Conservation (phyloP, 805 yeast genomes). For the Cephaloascus albidus region DNA sequence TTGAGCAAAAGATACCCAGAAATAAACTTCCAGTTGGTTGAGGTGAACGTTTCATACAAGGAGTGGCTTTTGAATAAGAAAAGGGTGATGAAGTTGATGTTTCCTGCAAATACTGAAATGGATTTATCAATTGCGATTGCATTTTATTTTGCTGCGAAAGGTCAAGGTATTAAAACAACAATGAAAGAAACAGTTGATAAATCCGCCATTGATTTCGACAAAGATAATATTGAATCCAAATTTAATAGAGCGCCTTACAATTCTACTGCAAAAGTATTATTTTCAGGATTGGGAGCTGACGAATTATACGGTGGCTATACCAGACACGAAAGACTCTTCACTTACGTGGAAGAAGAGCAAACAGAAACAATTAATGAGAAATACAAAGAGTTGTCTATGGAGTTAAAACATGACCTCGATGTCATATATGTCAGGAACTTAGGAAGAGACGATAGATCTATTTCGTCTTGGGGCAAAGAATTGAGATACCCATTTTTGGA, state of each 20-base stretch:
- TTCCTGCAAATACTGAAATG: slow-evolving; percentile 87
- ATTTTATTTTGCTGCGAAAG: slow-evolving; percentile 80
- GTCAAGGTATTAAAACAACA: slow-evolving; percentile 25
- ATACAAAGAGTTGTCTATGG: slow-evolving; percentile 38
- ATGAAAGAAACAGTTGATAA: slow-evolving; percentile 6
- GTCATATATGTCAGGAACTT: slow-evolving; percentile 73
- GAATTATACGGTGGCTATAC: slow-evolving; percentile 96
- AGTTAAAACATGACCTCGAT: slow-evolving; percentile 61
- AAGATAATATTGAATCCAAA: neutral
- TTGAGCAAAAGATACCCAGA: slow-evolving; percentile 34
- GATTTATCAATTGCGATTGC: slow-evolving; percentile 94
- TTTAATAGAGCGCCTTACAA: slow-evolving; percentile 16
- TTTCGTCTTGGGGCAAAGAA: slow-evolving; percentile 82
- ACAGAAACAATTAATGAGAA: slow-evolving; percentile 7
- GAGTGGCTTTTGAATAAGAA: slow-evolving; percentile 45
- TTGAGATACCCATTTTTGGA: slow-evolving; percentile 82
- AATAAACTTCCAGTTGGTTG: slow-evolving; percentile 43
- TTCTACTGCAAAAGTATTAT: slow-evolving; percentile 56
- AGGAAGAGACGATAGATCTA: slow-evolving; percentile 88
- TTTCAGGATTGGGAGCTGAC: slow-evolving; percentile 96
- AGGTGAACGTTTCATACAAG: slow-evolving; percentile 65
- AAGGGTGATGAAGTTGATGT: slow-evolving; percentile 57
- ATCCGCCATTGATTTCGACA: slow-evolving; percentile 2
- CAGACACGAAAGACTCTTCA: slow-evolving; percentile 55
- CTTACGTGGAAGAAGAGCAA: slow-evolving; percentile 8